Conservation (phyloP, 2,329 filamentous ascomycete genomes). For the Hymenoscyphus infarciens region DNA sequence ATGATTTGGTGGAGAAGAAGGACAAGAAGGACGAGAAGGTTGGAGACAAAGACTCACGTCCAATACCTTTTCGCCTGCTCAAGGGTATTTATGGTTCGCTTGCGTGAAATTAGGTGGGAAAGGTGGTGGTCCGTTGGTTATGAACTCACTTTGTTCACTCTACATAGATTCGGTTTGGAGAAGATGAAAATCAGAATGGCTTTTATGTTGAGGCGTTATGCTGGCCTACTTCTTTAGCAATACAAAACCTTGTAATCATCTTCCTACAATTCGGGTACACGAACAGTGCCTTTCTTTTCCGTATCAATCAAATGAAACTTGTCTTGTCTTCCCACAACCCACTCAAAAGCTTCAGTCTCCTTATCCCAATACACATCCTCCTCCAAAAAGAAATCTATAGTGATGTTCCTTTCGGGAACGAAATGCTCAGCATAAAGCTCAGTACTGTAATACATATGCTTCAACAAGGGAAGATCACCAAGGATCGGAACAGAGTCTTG, state of each 20-base stretch:
- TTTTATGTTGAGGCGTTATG: too few species aligned
- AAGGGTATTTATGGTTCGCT: too few species aligned
- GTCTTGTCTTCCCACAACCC: conserved; percentile 48
- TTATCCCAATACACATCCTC: conserved; percentile 48
- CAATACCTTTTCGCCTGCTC: too few species aligned
- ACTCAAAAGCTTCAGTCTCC: conserved; percentile 41
- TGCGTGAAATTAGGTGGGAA: too few species aligned
- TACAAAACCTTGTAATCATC: neutral
- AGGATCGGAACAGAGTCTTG: conserved; percentile 46
- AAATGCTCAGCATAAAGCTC: conserved; percentile 48
- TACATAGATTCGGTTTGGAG: too few species aligned
- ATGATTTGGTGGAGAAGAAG: too few species aligned
- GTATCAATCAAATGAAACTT: conserved; percentile 40
- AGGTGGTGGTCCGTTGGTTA: too few species aligned
- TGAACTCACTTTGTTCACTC: too few species aligned
- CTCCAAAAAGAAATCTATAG: conserved; percentile 46
- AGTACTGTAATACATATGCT: conserved; percentile 48
- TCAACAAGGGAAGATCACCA: conserved; percentile 44
- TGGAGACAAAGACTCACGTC: too few species aligned
- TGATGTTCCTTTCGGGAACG: conserved; percentile 43
- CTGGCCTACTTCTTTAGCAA: too few species aligned
- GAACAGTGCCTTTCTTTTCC: neutral
- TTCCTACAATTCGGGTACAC: neutral
- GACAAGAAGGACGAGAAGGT: too few species aligned
- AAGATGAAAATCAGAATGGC: too few species aligned